Base-by-base conservation (phyloP, 2,329 filamentous ascomycete genomes). In the Colletotrichum paranaense region DNA sequence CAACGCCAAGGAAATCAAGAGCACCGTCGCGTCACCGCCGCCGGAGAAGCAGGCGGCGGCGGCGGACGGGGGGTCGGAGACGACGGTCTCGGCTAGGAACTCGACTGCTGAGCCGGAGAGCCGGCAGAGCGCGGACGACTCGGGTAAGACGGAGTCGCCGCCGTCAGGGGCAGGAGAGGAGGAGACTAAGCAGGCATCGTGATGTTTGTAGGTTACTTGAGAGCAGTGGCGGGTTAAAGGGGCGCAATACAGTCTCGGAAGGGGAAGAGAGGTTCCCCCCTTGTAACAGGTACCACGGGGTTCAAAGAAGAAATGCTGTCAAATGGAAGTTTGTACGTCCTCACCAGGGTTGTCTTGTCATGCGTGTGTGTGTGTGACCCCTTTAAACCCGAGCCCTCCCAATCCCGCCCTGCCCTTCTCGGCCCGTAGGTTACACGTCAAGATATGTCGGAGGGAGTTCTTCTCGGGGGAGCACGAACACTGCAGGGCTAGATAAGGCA, bases 1-100 rank as follows among this genome's bases (percentile, higher is more conserved):
- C 67, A 89, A 89, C 70, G 84, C 86, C 14, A 95, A 94, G 81
- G 81, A 85, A 32, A 81, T 87, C 66, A 80, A 79, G 64, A 63
- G 75, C 2, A 74, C 79, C 38, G 74, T 78, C 35, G 69, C 76
- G 14, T 66, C 76, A n/a, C 69, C 73, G 16, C 52, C 75, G 11
- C 58, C 73, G 9, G 75, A 70, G n/a, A 70, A 53, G 28, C 68
- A 71, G 22, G 24, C 49, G 28, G 24, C 49, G 28, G 24, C 32
- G 32, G 32, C 49, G 35, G 72, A 67, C 32, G 66, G 62, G 3
- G 67, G 72, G 14, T 68, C 70, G 32, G 73, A 74, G 57, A 68
- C 64, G 22, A 65, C 69, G 35, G 67, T 22, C 4, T 69, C 62
- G 7, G 67, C 62, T 4, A 42, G 56, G 9, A 70, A 69, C 16